Conservation (phyloP, 257 asterid species). For the Galeopsis tetrahit region DNA sequence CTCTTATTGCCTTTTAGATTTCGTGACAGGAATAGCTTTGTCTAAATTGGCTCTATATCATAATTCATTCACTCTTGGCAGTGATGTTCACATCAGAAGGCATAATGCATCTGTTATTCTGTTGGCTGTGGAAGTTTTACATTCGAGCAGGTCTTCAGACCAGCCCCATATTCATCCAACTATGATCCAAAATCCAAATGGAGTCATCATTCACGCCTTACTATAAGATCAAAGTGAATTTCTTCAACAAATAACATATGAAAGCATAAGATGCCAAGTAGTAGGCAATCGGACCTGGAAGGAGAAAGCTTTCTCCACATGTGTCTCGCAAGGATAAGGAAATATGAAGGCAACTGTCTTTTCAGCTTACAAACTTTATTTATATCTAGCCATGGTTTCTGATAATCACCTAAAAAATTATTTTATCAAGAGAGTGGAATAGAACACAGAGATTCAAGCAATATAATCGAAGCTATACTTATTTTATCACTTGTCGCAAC, state of each 20-base stretch:
- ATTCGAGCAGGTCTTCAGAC: constrained; percentile 4
- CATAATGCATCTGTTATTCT: neutral
- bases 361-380: constrained; percentile 11
- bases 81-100: neutral
- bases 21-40: neutral
- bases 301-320: constrained; percentile 10
- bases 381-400: constrained; percentile 8
- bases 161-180: constrained; percentile 1
- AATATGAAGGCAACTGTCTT: neutral
- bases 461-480: constrained; percentile 11
- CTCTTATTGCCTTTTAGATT: neutral
- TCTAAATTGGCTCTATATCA: neutral
- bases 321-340: constrained; percentile 12
- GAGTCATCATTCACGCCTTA: neutral
- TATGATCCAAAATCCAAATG: constrained; percentile 3
- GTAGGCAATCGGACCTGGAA: constrained; percentile 9
- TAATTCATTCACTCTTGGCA: neutral
- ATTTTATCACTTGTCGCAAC: constrained; percentile 6
- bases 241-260: constrained; percentile 9
- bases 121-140: constrained; percentile 12
- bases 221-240: constrained; percentile 1
- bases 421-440: constrained; percentile 3
- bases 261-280: constrained; percentile 2
- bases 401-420: neutral
- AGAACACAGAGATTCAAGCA: constrained; percentile 16